Evolutionary conservation across 1,284 basidiomycete genomes (phyloP).

Genomic region (Wallemia ichthyophaga): DNA sequence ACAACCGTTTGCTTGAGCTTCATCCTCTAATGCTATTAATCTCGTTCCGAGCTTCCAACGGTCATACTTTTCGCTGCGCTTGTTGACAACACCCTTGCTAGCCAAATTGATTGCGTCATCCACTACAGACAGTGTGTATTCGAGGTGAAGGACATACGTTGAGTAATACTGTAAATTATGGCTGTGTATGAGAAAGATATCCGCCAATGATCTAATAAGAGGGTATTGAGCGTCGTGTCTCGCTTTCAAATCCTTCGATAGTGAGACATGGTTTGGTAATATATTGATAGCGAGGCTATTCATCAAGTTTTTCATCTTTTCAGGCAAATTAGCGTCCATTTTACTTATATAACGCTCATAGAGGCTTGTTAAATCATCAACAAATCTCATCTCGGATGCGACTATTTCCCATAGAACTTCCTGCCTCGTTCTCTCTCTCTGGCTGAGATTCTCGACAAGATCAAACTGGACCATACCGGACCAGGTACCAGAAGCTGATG

Average conservation of each 20-base stretch:
- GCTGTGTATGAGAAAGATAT: conserved; percentile 73
- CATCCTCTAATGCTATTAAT: conserved; percentile 33
- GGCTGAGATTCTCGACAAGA: conserved; percentile 68
- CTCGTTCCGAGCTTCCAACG: conserved; percentile 36
- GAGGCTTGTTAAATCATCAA: neutral
- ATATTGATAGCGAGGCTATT: conserved; percentile 58
- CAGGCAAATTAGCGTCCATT: conserved; percentile 31
- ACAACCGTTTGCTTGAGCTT: conserved; percentile 56
- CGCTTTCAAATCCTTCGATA: conserved; percentile 49
- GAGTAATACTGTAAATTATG: conserved; percentile 65
- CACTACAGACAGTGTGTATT: conserved; percentile 56
- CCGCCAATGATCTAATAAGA: conserved; percentile 59
- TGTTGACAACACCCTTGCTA: conserved; percentile 33
- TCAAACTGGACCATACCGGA: conserved; percentile 19
- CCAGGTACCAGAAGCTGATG: neutral
- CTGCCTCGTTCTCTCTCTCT: conserved; percentile 74
- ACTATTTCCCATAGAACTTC: conserved; percentile 97
- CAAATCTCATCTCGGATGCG: conserved; percentile 67
- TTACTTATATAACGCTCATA: neutral
- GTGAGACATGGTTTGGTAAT: conserved; percentile 50
- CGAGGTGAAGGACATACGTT: conserved; percentile 66
- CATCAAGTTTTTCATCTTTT: conserved; percentile 51
- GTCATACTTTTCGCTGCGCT: conserved; percentile 43
- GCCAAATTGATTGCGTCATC: conserved; percentile 42
- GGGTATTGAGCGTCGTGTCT: conserved; percentile 79